phyloP scores from a whole-genome alignment of 371 early-diverging fungal genomes.

The Mucor plumbeus region DNA sequence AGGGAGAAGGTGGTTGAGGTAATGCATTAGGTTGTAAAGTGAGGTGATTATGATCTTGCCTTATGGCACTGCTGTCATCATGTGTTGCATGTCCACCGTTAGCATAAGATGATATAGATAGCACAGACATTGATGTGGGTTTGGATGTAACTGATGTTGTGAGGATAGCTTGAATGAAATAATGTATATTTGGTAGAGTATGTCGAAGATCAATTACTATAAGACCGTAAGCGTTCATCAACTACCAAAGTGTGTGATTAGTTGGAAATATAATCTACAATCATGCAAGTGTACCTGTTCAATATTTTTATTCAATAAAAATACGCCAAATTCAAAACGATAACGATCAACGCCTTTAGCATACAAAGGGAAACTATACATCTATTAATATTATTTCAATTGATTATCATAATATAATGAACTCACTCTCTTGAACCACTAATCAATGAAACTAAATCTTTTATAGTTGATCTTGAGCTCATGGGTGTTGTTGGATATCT shows the following conservation, averaged over 20 bases:
- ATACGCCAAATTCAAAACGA: slow-evolving; percentile 86
- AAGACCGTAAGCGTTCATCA: slow-evolving; percentile 77
- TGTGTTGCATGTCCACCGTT: slow-evolving; percentile 19
- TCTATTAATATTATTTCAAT: not conserved
- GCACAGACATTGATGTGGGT: slow-evolving; percentile 50
- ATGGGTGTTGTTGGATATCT: slow-evolving; percentile 79
- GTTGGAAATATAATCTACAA: too few relatives aligned
- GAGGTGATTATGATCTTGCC: slow-evolving; percentile 22
- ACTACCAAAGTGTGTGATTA: slow-evolving; percentile 32
- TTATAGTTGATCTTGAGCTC: slow-evolving; percentile 77
- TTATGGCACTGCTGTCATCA: slow-evolving; percentile 13
- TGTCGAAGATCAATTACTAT: slow-evolving; percentile 76
- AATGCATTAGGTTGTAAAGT: slow-evolving; percentile 29
- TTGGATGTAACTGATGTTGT: slow-evolving; percentile 56
- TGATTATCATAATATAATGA: not conserved
- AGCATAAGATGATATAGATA: slow-evolving; percentile 55
- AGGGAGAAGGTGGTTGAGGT: slow-evolving; percentile 24
- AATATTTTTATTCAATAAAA: slow-evolving; percentile 83
- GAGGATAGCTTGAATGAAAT: slow-evolving; percentile 65
- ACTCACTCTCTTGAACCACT: slow-evolving; percentile 63
- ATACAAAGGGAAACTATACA: slow-evolving; percentile 78
- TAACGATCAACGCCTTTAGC: slow-evolving; percentile 71
- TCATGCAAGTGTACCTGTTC: slow-evolving; percentile 66
- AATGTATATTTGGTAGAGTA: slow-evolving; percentile 79
- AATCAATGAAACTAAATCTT: slow-evolving; percentile 68